Evolutionary conservation across 1,284 basidiomycete genomes (phyloP), one percentile per base, ranked within the genome.

Genomic region (Apiotrichum gracile): DNA sequence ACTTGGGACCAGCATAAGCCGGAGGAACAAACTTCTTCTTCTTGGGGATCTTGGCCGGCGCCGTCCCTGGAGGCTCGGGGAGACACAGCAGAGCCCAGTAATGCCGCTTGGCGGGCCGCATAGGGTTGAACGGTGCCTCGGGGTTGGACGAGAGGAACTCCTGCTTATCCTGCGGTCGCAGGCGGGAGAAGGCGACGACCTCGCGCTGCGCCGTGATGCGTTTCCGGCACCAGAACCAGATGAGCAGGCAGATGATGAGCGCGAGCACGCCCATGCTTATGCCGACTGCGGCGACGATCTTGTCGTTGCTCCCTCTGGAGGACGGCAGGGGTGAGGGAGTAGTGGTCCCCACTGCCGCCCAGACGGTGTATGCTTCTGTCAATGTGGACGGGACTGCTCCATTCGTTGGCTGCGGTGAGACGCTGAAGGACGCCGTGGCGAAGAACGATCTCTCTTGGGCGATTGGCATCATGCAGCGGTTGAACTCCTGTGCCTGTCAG

Each of bases 61-160:
- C 43, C 4, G 29, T 45, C 12, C 43, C 43, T 4, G 43, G 43
- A 19, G 43, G 43, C 12, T 21, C 27, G 29, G 27, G 43, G 19
- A 45, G 29, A 13, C 43, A 45, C 2, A 45, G 21, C 10, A n/a
- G 17, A 1, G 4, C 1, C 46, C 46, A 38, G 38, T 47, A 46
- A 33, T 46, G 31, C 7, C 26, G n/a, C 14, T 37, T 37, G 4
- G 5, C 41, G 3, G 35, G 37, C 27, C 53, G 52, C 7, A 45
- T 22, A 4, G 66, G 63, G 43, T 70, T 71, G 26, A 69, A 60
- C 26, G 58, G 64, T 14, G 65, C 63, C 7, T 62, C 52, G 26
- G 68, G 69, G 49, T 72, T 72, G 10, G 69, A 66, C 1, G 54
- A 47, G 1, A 73, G 53, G 43, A 71, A 71, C n/a, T 61, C 58